These are phyloP conservation scores for Vitis hybrid DNA, from an alignment of 177 flowering plant genomes.

Conservation along the genomic window DNA sequence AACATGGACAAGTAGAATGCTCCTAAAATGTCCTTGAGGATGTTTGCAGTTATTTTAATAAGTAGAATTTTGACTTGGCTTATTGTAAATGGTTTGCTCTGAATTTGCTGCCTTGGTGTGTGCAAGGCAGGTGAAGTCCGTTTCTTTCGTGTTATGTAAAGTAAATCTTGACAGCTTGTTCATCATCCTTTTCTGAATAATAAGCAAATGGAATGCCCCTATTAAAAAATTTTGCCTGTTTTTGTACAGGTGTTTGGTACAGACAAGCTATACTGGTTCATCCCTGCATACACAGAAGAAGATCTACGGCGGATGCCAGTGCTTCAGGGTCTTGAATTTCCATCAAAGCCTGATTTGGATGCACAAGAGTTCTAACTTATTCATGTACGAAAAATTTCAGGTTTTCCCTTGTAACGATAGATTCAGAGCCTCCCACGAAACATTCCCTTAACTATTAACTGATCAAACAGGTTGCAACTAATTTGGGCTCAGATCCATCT, in stretches of 20 bases:
- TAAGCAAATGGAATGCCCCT: not conserved
- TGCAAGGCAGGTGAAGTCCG: too few species aligned
- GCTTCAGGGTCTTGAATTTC: constrained; percentile 94
- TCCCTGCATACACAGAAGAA: constrained; percentile 85
- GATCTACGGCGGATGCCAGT: constrained; percentile 86
- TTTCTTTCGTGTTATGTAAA: too few species aligned
- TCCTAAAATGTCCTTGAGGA: too few species aligned
- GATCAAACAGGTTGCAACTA: not conserved
- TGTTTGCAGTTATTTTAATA: too few species aligned
- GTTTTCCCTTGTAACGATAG: constrained; percentile 14
- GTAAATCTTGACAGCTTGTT: too few species aligned
- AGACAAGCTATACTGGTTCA: constrained; percentile 77
- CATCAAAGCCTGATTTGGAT: constrained; percentile 80
- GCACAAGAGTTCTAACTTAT: constrained; percentile 49
- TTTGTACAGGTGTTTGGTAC: constrained; percentile 77
- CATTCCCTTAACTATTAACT: constrained; percentile 9
- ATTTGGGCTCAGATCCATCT: constrained; percentile 12
- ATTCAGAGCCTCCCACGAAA: constrained; percentile 2
- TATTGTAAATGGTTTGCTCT: too few species aligned
- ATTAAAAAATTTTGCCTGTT: not conserved
- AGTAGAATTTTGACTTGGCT: too few species aligned
- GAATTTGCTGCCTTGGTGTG: too few species aligned
- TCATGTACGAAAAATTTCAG: not conserved
- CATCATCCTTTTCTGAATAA: not conserved
- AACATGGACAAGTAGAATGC: too few species aligned